Percentiles rank a stretch among this genome's conserved stretches.
phyloP scores from a whole-genome alignment of 2,329 filamentous ascomycete species.

The Leptographium radiaticola region DNA sequence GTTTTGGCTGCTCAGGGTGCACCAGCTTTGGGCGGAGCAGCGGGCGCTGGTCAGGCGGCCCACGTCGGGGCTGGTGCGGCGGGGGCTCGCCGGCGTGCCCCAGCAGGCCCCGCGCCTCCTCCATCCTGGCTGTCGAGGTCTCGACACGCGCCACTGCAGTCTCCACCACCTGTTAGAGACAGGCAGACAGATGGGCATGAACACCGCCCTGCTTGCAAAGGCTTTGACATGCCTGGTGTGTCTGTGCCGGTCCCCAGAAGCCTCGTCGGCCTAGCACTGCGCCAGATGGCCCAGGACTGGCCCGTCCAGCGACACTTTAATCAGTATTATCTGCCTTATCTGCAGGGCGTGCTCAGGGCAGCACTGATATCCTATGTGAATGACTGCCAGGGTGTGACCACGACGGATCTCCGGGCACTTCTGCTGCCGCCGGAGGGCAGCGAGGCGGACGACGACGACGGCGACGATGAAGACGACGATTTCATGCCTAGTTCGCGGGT shows the following conservation, averaged over 20 bases:
- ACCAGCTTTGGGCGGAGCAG: background rate
- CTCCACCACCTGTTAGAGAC: background rate
- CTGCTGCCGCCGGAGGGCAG: constrained; percentile 19
- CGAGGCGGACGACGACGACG: constrained; percentile 15
- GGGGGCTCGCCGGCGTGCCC: constrained; percentile 36
- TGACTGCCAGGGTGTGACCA: constrained; percentile 25
- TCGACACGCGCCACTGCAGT: constrained; percentile 13
- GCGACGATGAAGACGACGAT: constrained; percentile 7
- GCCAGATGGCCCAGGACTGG: constrained; percentile 40
- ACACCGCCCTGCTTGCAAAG: background rate
- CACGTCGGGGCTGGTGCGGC: constrained; percentile 32
- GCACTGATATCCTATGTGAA: constrained; percentile 38
- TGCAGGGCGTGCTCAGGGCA: constrained; percentile 40
- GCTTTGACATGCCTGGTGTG: constrained; percentile 27
- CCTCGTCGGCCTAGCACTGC: constrained; percentile 37
- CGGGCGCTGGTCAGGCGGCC: background rate
- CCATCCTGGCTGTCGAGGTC: constrained; percentile 38
- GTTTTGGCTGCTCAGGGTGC: too few relatives aligned
- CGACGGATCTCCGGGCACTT: constrained; percentile 36
- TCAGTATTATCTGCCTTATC: constrained; percentile 39
- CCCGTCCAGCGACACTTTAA: constrained; percentile 41
- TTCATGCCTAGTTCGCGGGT: constrained; percentile 11
- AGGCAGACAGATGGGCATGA: background rate
- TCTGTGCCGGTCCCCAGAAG: constrained; percentile 31
- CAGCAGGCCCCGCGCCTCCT: constrained; percentile 46